phyloP scores from a whole-genome alignment of 1,284 basidiomycete genomes.

The Trametes hirsuta region DNA sequence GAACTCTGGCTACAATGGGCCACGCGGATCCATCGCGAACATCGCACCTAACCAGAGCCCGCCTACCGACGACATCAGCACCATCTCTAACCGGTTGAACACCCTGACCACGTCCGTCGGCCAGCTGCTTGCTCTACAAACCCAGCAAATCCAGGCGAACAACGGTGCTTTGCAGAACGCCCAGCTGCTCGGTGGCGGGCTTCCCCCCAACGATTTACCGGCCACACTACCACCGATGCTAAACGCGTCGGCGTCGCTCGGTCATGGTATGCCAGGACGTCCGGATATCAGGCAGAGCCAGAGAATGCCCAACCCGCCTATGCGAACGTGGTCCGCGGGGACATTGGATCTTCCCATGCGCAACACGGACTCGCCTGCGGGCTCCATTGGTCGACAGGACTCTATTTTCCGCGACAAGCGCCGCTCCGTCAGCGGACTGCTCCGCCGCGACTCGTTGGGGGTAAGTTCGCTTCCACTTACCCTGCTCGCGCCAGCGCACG shows the following conservation, averaged over 20 bases:
- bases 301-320: conserved; percentile 67
- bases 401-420: conserved; percentile 62
- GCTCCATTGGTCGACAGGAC: conserved; percentile 36
- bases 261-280: conserved; percentile 61
- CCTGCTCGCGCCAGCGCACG: neutral
- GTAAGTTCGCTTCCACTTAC: conserved; percentile 47
- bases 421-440: conserved; percentile 67
- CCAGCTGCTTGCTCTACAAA: conserved; percentile 78
- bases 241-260: conserved; percentile 46
- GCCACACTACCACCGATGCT: conserved; percentile 45
- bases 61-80: conserved; percentile 71
- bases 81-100: conserved; percentile 79
- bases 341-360: conserved; percentile 72
- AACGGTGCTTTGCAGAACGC: conserved; percentile 37
- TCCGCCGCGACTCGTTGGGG: conserved; percentile 75
- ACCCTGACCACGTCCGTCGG: conserved; percentile 87
- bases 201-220: conserved; percentile 52
- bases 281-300: conserved; percentile 57
- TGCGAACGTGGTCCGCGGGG: conserved; percentile 82
- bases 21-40: conserved; percentile 62
- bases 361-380: conserved; percentile 37
- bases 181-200: conserved; percentile 48
- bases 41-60: conserved; percentile 70
- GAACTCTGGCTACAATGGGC: conserved; percentile 44
- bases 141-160: conserved; percentile 61